Evolutionary conservation across 306 rosid species (phyloP).

Genomic region (Luffa aegyptiaca): DNA sequence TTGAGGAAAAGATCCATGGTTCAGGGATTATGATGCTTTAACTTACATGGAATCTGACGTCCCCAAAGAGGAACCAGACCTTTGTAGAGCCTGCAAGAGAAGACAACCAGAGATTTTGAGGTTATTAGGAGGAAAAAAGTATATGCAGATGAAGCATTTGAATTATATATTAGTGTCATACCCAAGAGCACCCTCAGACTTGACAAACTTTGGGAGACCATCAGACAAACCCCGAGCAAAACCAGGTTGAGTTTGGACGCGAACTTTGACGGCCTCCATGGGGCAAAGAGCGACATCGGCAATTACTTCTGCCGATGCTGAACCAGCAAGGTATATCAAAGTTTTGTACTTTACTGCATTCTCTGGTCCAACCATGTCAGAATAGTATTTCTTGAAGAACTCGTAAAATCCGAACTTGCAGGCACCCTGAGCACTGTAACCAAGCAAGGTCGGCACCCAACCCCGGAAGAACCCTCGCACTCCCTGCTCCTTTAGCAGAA

Average conservation of each 20-base stretch:
- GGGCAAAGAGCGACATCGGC: constrained; percentile 82
- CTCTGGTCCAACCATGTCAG: constrained; percentile 70
- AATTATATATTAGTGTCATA: constrained; percentile 6
- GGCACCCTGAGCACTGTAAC: constrained; percentile 85
- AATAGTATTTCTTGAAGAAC: constrained; percentile 77
- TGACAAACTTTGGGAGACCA: constrained; percentile 59
- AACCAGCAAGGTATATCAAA: constrained; percentile 60
- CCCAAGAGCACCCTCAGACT: constrained; percentile 60
- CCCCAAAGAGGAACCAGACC: constrained; percentile 93
- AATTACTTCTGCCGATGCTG: constrained; percentile 79
- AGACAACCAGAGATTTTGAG: background rate
- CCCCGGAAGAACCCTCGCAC: constrained; percentile 57
- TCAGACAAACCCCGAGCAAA: constrained; percentile 70
- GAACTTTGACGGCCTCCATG: constrained; percentile 82
- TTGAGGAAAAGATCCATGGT: background rate
- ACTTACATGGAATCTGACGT: constrained; percentile 87
- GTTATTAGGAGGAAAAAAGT: background rate
- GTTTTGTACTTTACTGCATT: constrained; percentile 69
- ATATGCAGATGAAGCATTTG: background rate
- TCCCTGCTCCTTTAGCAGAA: constrained; percentile 65
- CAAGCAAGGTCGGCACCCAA: constrained; percentile 76
- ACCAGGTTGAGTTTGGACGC: constrained; percentile 89
- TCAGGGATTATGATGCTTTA: background rate
- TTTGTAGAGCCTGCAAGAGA: constrained; percentile 51
- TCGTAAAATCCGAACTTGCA: constrained; percentile 72